Conservation (phyloP, 306 rosid species). For the Quercus wislizeni region DNA sequence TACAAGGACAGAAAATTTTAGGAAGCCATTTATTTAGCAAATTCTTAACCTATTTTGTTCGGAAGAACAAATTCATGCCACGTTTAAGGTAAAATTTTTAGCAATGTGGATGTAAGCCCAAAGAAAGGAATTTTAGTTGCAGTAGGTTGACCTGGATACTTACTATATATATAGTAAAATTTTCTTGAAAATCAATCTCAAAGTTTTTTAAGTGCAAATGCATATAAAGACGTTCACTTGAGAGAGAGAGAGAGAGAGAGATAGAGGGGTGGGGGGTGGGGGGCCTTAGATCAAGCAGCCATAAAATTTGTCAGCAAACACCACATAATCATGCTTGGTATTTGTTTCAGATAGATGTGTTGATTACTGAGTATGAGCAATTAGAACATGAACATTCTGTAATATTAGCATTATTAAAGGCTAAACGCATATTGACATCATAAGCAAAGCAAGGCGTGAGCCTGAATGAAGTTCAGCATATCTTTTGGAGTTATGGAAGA, state of each 20-base stretch:
- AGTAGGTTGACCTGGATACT: neutral
- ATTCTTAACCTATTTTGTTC: neutral
- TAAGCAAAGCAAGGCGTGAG: too few relatives aligned
- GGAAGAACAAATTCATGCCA: neutral
- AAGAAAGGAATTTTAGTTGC: conserved; percentile 6
- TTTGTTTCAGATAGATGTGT: neutral
- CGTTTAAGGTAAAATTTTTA: neutral
- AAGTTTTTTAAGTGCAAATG: neutral
- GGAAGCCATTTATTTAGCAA: neutral
- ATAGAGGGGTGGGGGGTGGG: too few relatives aligned
- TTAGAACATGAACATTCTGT: neutral
- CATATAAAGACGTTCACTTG: neutral
- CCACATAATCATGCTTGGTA: neutral
- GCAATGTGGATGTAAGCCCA: conserved; percentile 8
- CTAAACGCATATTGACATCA: too few relatives aligned
- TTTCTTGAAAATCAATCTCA: neutral
- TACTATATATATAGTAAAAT: neutral
- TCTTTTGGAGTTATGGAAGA: neutral
- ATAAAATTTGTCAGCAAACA: neutral
- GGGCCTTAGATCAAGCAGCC: neutral
- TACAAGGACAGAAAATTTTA: neutral
- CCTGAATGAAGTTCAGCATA: neutral
- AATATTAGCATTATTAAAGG: neutral
- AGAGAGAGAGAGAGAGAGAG: too few relatives aligned
- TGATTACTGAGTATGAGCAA: too few relatives aligned